Base-by-base conservation (phyloP, 352 stramenopile species). In the Plasmopara muralis region DNA sequence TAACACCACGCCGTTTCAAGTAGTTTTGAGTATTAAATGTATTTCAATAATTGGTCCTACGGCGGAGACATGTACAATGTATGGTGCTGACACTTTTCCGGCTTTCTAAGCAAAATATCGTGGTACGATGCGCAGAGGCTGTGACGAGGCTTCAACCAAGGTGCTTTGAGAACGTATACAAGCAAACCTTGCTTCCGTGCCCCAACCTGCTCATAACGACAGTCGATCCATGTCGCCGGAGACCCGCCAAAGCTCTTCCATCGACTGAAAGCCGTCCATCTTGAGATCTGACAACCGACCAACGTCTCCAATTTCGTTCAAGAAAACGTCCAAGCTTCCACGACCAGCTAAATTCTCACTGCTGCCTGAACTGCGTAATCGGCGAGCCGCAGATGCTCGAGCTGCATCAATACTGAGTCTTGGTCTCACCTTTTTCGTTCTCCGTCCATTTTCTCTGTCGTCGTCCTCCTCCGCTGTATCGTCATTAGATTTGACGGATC, bases 151-250 rank as follows among this genome's bases (percentile, higher is more conserved):
- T 1, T 25, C 20, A 1, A 25, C 20, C 20, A 25, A 1, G 1
- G 20, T 25, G 20, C 20, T 25, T 25, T 25, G 3, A 25, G 20
- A 25, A 25, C 20, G 20, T 25, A 25, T 25, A 25, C 20, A 25
- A 25, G 20, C 39, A 52, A 60, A 51, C 62, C 48, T 43, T 56
- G 30, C 46, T 50, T 55, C 42, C 45, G 53, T 43, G 57, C 28
- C 45, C 30, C 53, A 37, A 43, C 37, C 43, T 31, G 31, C 53
- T 81, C 59, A 91, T 70, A 91, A 72, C 47, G 81, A 91, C 53
- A 91, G 49, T 46, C 81, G 77, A 47, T 87, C 80, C 81, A 91
- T 89, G 48, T 91, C 81, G 47, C 75, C 79, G n/a, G 81, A 91
- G 46, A 91, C 81, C 37, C 81, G 77, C 81, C 81, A 91, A 43